Conservation (phyloP, 2,329 filamentous ascomycete genomes). For the Trichoderma sp. region DNA sequence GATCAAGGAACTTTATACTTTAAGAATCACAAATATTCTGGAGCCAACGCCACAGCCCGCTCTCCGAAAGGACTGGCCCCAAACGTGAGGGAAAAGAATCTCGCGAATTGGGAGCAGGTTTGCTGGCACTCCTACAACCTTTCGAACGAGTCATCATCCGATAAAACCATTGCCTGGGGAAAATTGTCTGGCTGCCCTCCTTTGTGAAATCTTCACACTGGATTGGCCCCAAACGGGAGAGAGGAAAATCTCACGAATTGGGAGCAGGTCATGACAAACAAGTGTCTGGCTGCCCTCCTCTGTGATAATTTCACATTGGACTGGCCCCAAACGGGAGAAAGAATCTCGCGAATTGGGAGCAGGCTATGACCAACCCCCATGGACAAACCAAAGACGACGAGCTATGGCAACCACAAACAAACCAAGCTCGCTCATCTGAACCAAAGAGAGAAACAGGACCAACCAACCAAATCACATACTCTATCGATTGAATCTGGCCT, state of each 20-base stretch:
- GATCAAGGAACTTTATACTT: not conserved
- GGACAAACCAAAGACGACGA: not conserved
- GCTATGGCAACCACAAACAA: not conserved
- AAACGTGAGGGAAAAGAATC: constrained; percentile 18
- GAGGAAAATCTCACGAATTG: constrained; percentile 8
- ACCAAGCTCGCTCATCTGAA: not conserved
- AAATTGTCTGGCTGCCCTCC: not conserved
- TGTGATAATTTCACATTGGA: not conserved
- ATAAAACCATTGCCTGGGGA: not conserved
- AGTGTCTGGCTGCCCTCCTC: not conserved
- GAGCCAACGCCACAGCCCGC: not conserved
- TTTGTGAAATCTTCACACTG: not conserved
- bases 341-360: constrained; percentile 18
- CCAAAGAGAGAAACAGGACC: not conserved
- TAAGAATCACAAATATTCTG: not conserved
- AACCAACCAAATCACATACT: too few relatives aligned
- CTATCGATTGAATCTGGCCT: not conserved
- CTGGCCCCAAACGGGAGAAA: constrained; percentile 16
- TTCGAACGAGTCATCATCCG: not conserved
- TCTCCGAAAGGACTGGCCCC: constrained; percentile 18
- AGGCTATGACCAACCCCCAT: constrained; percentile 1
- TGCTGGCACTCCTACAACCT: not conserved
- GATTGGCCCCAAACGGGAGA: constrained; percentile 18
- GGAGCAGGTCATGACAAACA: constrained; percentile 2
- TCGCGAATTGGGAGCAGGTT: constrained; percentile 18